These are phyloP conservation scores for Phytopythium vexans DNA, from an alignment of 352 stramenopile genomes.

Conservation along the genomic window DNA sequence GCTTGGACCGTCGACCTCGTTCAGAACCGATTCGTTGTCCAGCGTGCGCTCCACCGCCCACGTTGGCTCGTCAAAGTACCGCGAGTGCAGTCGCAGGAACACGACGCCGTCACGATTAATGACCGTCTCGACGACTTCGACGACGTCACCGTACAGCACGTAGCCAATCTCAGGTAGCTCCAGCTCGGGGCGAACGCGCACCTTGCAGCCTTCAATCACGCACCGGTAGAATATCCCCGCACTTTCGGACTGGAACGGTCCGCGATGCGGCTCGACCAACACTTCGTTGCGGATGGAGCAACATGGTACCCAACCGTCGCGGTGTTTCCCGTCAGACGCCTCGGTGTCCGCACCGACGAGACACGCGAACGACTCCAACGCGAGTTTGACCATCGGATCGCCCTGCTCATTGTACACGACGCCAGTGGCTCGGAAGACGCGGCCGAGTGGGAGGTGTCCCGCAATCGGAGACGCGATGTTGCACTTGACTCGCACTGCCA, in stretches of 20 bases:
- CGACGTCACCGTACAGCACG: constrained; percentile 70
- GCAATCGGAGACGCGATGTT: constrained; percentile 70
- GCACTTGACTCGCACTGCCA: constrained; percentile 58
- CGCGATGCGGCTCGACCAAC: constrained; percentile 51
- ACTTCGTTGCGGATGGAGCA: constrained; percentile 76
- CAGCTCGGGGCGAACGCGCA: constrained; percentile 42
- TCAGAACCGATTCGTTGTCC: constrained; percentile 76
- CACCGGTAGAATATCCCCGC: constrained; percentile 44
- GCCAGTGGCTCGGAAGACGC: constrained; percentile 55
- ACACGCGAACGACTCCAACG: constrained; percentile 27
- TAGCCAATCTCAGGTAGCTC: constrained; percentile 65
- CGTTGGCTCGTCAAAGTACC: constrained; percentile 66
- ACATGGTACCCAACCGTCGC: constrained; percentile 60
- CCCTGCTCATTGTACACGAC: constrained; percentile 72
- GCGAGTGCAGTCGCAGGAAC: constrained; percentile 53
- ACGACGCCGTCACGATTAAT: constrained; percentile 49
- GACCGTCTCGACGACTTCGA: constrained; percentile 56
- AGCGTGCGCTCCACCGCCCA: constrained; percentile 76
- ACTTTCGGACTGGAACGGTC: constrained; percentile 26
- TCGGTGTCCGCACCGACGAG: constrained; percentile 21
- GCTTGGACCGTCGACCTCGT: constrained; percentile 52
- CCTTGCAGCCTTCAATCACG: constrained; percentile 79
- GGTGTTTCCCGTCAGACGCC: constrained; percentile 13
- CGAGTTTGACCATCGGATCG: constrained; percentile 69
- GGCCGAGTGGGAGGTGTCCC: constrained; percentile 55